phyloP scores from a whole-genome alignment of 495 filamentous ascomycete species.

The Cenococcum geophilum region DNA sequence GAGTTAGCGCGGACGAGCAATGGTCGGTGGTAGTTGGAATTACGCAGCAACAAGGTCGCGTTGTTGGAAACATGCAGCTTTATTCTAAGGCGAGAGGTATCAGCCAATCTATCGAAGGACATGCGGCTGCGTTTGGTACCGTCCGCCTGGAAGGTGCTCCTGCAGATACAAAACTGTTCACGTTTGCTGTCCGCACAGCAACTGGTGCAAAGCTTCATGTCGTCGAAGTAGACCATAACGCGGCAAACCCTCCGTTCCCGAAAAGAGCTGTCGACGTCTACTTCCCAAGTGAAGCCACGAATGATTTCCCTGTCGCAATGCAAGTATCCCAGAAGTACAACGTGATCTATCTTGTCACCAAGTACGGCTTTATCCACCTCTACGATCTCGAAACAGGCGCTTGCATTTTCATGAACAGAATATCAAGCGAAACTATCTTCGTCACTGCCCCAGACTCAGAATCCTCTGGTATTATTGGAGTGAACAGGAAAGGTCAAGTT shows the following conservation, averaged over 20 bases:
- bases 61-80: conserved; percentile 92
- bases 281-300: conserved; percentile 89
- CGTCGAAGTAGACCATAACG: conserved; percentile 91
- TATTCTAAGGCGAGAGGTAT: conserved; percentile 94
- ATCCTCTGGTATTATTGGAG: conserved; percentile 80
- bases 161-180: conserved; percentile 89
- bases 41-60: conserved; percentile 82
- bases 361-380: conserved; percentile 98
- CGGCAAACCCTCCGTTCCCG: conserved; percentile 74
- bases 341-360: conserved; percentile 93
- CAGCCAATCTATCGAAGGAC: conserved; percentile 95
- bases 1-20: conserved; percentile 87
- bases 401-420: conserved; percentile 99
- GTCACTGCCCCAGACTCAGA: conserved; percentile 80
- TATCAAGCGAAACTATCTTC: conserved; percentile 98
- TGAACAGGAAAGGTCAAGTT: conserved; percentile 96
- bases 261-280: conserved; percentile 98
- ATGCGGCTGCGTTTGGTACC: conserved; percentile 91
- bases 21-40: conserved; percentile 99
- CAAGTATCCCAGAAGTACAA: conserved; percentile 94
- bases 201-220: conserved; percentile 94
- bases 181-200: conserved; percentile 84
- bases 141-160: conserved; percentile 82
- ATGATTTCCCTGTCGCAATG: conserved; percentile 97
- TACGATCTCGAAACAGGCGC: conserved; percentile 95